These are phyloP conservation scores for Vitis rupestris DNA, from an alignment of 164 flowering plant species.

Conservation along the genomic window DNA sequence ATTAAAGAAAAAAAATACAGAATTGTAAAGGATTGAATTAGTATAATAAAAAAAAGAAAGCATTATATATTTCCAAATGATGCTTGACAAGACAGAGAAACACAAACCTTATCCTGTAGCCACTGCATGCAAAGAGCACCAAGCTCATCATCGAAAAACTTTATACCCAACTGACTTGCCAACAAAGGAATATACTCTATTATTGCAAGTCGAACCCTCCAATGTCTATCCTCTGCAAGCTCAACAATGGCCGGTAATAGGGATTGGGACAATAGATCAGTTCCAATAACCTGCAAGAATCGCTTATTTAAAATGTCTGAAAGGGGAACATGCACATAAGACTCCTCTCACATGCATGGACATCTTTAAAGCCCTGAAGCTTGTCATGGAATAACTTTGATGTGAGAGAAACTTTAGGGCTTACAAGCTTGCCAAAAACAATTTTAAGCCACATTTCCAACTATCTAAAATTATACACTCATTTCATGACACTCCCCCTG, in stretches of 20 bases:
- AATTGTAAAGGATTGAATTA: no score
- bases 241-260: constrained; percentile 70
- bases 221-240: constrained; percentile 76
- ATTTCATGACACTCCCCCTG: no score
- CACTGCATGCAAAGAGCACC: constrained; percentile 91
- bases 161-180: constrained; percentile 96
- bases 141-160: constrained; percentile 94
- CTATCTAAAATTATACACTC: no score
- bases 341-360: no score
- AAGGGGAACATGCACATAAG: no score
- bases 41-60: neutral
- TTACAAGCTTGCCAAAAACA: no score
- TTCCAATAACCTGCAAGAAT: constrained; percentile 86
- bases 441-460: no score
- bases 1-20: no score
- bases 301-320: no score
- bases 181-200: constrained; percentile 64
- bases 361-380: no score
- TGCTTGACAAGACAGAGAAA: neutral
- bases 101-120: constrained; percentile 72
- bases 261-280: constrained; percentile 77
- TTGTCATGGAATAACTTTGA: no score
- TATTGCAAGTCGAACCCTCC: constrained; percentile 73
- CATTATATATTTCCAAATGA: neutral
- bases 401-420: no score